A percentile compares a stretch with the other conserved stretches of the same genome.
Conservation (phyloP, 495 filamentous ascomycete genomes). For the Podospora comata region DNA sequence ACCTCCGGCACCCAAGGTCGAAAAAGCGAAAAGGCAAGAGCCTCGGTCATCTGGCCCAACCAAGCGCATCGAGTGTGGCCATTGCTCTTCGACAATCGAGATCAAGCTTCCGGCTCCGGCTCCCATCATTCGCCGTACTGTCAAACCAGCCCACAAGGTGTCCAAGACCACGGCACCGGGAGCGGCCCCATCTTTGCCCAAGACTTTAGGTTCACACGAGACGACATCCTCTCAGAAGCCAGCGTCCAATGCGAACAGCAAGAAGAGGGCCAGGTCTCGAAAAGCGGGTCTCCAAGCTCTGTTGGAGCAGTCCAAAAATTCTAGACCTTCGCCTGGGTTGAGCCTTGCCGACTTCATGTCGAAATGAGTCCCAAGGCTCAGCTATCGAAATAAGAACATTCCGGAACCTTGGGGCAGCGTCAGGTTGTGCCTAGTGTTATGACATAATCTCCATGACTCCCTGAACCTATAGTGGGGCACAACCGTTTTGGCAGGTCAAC, state of each 20-base stretch:
- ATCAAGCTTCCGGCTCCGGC: constrained; percentile 32
- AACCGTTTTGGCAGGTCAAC: constrained; percentile 7
- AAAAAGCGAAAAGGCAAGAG: constrained; percentile 16
- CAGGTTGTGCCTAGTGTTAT: constrained; percentile 18
- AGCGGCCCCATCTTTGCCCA: neutral
- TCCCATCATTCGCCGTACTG: constrained; percentile 17
- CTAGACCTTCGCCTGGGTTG: constrained; percentile 41
- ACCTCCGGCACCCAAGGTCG: neutral
- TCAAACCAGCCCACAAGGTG: constrained; percentile 10
- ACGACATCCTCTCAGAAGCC: constrained; percentile 16
- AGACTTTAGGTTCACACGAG: neutral
- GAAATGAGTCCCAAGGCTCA: constrained; percentile 30
- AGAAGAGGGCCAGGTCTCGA: constrained; percentile 51
- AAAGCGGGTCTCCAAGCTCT: constrained; percentile 55
- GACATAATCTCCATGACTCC: constrained; percentile 28
- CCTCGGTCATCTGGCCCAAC: constrained; percentile 19
- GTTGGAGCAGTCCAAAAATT: constrained; percentile 41
- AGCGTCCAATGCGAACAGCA: constrained; percentile 48
- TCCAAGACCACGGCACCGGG: neutral
- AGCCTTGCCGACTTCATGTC: constrained; percentile 54
- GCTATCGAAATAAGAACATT: constrained; percentile 19
- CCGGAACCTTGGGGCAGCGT: constrained; percentile 25
- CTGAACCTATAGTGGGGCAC: constrained; percentile 9
- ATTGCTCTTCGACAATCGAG: constrained; percentile 42
- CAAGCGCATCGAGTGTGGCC: constrained; percentile 46